Evolutionary conservation across 1,284 basidiomycete species (phyloP).

Genomic region (Neolentinus lepideus): DNA sequence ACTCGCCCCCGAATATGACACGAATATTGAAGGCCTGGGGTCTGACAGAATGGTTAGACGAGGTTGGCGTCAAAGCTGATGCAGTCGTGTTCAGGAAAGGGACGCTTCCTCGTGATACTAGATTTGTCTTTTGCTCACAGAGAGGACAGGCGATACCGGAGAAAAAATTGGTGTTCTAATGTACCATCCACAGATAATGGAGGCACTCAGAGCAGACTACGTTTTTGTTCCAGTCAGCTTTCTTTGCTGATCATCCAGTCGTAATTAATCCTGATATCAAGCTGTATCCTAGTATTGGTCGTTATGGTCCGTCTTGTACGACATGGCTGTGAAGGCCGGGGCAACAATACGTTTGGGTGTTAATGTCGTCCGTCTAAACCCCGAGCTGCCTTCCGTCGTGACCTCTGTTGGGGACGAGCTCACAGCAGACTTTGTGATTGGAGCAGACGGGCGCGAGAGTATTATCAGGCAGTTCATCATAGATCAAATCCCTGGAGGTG

Average conservation of each 20-base stretch:
- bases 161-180: background rate
- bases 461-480: background rate
- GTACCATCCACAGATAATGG: background rate
- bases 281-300: background rate
- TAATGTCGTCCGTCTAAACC: background rate
- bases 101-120: background rate
- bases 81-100: background rate
- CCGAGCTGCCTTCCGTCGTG: background rate
- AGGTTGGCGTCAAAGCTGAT: background rate
- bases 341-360: background rate
- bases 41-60: conserved; percentile 27
- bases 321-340: background rate
- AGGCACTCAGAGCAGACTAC: background rate
- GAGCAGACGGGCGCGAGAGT: conserved; percentile 1
- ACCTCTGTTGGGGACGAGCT: background rate
- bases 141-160: background rate
- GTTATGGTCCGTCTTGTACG: background rate
- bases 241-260: background rate
- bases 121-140: background rate
- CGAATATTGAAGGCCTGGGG: conserved; percentile 56
- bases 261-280: background rate
- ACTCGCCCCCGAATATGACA: conserved; percentile 42
- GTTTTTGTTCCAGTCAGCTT: background rate
- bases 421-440: background rate
- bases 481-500: background rate